Percentiles rank a stretch among this genome's conserved stretches.
Conservation (phyloP, 192 early-diverging fungal genomes). For the Podochytrium sp. region DNA sequence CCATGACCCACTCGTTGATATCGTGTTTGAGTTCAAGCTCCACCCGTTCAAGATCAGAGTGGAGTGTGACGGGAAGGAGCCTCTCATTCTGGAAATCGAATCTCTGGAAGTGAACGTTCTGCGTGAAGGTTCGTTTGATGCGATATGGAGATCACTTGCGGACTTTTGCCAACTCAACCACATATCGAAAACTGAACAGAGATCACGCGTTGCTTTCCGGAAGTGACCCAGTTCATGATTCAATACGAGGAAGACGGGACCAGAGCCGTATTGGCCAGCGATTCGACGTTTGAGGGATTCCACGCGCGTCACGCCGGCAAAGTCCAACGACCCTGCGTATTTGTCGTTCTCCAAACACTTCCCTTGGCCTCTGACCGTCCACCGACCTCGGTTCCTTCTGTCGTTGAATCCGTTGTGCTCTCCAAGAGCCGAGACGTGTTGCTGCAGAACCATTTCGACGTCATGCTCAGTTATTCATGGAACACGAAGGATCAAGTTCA, state of each 20-base stretch:
- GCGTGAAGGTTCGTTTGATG: too few relatives aligned
- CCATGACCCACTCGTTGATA: background rate
- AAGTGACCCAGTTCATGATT: background rate
- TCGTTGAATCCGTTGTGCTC: background rate
- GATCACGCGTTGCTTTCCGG: conserved; percentile 17
- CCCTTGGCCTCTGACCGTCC: background rate
- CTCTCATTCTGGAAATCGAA: conserved; percentile 3
- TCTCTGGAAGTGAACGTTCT: background rate
- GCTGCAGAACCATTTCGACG: background rate
- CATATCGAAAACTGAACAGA: background rate
- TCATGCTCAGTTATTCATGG: conserved; percentile 15
- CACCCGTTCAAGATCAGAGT: conserved; percentile 7
- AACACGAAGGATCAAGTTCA: background rate
- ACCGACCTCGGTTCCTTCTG: background rate
- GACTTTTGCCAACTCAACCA: background rate
- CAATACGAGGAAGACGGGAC: conserved; percentile 4
- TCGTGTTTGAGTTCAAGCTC: background rate
- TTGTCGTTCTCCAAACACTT: background rate
- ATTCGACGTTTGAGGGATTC: background rate
- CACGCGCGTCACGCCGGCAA: background rate
- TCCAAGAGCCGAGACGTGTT: background rate
- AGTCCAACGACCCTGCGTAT: background rate
- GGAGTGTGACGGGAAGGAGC: background rate
- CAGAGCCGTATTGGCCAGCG: conserved; percentile 1
- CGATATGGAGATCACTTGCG: background rate